Percentiles rank a stretch among this genome's conserved stretches.
Evolutionary conservation across 805 yeast genomes (phyloP).

Genomic region (Komagataella kurtzmanii): DNA sequence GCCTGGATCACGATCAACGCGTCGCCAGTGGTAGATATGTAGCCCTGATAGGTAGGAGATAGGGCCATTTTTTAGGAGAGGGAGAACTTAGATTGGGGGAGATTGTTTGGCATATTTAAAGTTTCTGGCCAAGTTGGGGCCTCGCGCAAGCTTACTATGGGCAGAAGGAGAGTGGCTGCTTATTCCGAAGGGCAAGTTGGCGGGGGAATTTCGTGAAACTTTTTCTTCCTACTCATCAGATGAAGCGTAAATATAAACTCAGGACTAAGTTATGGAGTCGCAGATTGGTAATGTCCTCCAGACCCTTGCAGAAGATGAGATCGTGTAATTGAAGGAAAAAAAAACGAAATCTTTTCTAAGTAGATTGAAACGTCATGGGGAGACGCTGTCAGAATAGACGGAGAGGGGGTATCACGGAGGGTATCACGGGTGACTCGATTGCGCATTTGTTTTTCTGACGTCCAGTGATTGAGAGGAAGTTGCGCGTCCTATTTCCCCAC

Average conservation of each 20-base stretch:
- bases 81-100: background rate
- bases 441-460: background rate
- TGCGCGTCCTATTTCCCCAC: background rate
- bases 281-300: background rate
- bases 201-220: background rate
- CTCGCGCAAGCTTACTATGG: background rate
- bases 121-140: background rate
- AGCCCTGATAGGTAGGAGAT: slow-evolving; percentile 56
- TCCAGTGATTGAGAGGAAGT: background rate
- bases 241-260: background rate
- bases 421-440: background rate
- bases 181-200: background rate
- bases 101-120: background rate
- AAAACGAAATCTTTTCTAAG: background rate
- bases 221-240: background rate
- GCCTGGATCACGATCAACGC: slow-evolving; percentile 76
- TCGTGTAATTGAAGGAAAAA: background rate
- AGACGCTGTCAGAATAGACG: background rate
- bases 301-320: background rate
- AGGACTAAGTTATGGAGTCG: background rate
- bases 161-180: background rate
- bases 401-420: background rate
- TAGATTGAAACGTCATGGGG: too few species aligned
- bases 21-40: slow-evolving; percentile 70
- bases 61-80: background rate